Evolutionary conservation across 164 flowering plant genomes (phyloP).

Genomic region (Litsea cubeba): DNA sequence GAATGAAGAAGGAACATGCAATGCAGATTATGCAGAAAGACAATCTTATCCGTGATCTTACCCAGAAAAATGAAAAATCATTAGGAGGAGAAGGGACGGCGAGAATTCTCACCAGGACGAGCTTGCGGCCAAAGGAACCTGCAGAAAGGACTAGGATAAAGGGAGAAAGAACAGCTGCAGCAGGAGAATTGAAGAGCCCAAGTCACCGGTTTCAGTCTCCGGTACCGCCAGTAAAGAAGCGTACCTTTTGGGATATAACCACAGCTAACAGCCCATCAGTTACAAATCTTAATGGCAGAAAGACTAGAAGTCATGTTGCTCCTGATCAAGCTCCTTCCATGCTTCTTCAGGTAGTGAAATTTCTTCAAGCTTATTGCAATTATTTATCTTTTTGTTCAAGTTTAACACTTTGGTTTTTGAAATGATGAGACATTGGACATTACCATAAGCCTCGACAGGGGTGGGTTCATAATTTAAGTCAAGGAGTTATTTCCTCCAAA

Average conservation of each 20-base stretch:
- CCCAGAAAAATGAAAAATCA: slow-evolving; percentile 33
- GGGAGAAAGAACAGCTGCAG: slow-evolving; percentile 9
- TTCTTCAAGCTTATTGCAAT: not conserved
- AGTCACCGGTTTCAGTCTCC: slow-evolving; percentile 67
- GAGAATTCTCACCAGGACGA: slow-evolving; percentile 51
- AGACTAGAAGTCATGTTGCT: slow-evolving; percentile 67
- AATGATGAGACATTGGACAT: too few species aligned
- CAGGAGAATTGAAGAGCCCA: slow-evolving; percentile 64
- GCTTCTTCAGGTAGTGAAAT: slow-evolving; percentile 73
- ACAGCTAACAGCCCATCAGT: slow-evolving; percentile 77
- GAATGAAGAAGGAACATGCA: slow-evolving; percentile 62
- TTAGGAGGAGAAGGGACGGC: slow-evolving; percentile 22
- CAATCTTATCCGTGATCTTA: slow-evolving; percentile 54
- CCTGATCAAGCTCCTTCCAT: slow-evolving; percentile 70
- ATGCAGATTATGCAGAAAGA: slow-evolving; percentile 69
- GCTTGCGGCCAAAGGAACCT: slow-evolving; percentile 46
- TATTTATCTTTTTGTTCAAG: not conserved
- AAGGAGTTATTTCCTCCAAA: too few species aligned
- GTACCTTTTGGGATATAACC: slow-evolving; percentile 90
- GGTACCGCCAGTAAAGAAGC: slow-evolving; percentile 68
- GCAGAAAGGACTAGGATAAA: slow-evolving; percentile 9
- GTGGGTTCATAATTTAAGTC: too few species aligned
- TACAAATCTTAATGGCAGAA: slow-evolving; percentile 52
- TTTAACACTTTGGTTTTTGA: not conserved
- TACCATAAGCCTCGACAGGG: too few species aligned